Percentiles rank a stretch among this genome's conserved stretches.
Evolutionary conservation across 495 filamentous ascomycete species (phyloP).

Genomic region (Sabuloglossum arenarium): DNA sequence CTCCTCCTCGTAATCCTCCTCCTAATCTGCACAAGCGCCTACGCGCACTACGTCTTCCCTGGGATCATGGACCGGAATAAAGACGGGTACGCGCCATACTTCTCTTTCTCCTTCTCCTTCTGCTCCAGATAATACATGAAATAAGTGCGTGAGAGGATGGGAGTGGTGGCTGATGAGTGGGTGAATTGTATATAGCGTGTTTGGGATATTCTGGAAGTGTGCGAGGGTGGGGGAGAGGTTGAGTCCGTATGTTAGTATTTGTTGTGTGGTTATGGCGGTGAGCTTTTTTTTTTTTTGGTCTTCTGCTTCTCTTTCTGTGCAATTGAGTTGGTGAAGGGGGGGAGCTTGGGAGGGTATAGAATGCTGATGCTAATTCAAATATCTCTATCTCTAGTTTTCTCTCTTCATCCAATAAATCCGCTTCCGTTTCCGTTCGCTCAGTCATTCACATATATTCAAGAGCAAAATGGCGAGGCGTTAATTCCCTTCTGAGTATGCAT

Average conservation of each 20-base stretch:
- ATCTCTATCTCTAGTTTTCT: no score
- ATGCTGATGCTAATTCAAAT: no score
- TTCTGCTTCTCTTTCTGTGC: no score
- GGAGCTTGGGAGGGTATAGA: no score
- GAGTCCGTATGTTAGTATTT: constrained; percentile 90
- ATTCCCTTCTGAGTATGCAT: no score
- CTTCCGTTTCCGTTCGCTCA: no score
- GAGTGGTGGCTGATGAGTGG: background rate
- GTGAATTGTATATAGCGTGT: constrained; percentile 28
- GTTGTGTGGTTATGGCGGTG: constrained; percentile 88
- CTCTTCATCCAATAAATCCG: no score
- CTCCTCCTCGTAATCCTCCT: constrained; percentile 84
- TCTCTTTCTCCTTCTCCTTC: background rate
- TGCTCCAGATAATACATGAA: no score
- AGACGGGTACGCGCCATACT: constrained; percentile 39
- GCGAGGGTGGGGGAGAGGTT: constrained; percentile 83
- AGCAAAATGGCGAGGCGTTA: no score
- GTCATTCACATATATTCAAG: no score
- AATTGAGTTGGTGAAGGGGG: no score
- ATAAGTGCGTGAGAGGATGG: background rate
- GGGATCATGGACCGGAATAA: constrained; percentile 86
- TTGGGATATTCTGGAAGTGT: constrained; percentile 93
- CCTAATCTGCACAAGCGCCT: constrained; percentile 84
- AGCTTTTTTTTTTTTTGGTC: constrained; percentile 39
- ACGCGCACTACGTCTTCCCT: constrained; percentile 77